Percentiles rank a stretch among this genome's conserved stretches.
phyloP scores from a whole-genome alignment of 1,139 yeast species.

The Saccharomyces hybrid region DNA sequence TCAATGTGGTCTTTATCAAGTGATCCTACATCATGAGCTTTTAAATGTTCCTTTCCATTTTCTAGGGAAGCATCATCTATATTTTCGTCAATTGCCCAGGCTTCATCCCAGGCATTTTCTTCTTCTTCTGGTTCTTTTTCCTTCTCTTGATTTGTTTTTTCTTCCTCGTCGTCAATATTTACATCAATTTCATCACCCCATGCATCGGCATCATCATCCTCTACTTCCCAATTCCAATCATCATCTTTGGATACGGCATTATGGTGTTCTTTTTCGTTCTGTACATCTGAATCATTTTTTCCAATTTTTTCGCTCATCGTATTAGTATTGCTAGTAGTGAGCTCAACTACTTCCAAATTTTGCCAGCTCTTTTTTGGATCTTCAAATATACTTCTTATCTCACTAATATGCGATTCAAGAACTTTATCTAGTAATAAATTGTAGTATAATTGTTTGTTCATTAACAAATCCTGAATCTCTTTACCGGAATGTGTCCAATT shows the following conservation, averaged over 20 bases:
- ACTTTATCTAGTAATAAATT: conserved; percentile 23
- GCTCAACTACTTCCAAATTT: not conserved
- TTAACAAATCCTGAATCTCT: conserved; percentile 17
- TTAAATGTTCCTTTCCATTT: not conserved
- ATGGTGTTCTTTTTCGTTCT: conserved; percentile 2
- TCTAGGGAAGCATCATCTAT: conserved; percentile 8
- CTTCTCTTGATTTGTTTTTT: not conserved
- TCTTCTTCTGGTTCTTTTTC: conserved; percentile 4
- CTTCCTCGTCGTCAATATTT: conserved; percentile 13
- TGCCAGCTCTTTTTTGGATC: conserved; percentile 8
- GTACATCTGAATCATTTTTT: conserved; percentile 3
- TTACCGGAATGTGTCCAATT: conserved; percentile 16
- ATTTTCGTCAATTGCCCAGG: conserved; percentile 24
- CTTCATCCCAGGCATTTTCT: conserved; percentile 24
- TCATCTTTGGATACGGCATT: conserved; percentile 5
- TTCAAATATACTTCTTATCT: conserved; percentile 15
- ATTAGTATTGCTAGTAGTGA: not conserved
- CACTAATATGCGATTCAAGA: conserved; percentile 15
- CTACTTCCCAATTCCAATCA: conserved; percentile 22
- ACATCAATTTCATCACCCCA: conserved; percentile 22
- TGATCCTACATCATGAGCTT: not conserved
- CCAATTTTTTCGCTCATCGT: not conserved
- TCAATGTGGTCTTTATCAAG: conserved; percentile 1
- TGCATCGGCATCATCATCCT: conserved; percentile 13
- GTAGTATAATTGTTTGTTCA: conserved; percentile 19